These are phyloP conservation scores for Lasiosphaeria ovina DNA, from an alignment of 495 filamentous ascomycete genomes.

Conservation along the genomic window DNA sequence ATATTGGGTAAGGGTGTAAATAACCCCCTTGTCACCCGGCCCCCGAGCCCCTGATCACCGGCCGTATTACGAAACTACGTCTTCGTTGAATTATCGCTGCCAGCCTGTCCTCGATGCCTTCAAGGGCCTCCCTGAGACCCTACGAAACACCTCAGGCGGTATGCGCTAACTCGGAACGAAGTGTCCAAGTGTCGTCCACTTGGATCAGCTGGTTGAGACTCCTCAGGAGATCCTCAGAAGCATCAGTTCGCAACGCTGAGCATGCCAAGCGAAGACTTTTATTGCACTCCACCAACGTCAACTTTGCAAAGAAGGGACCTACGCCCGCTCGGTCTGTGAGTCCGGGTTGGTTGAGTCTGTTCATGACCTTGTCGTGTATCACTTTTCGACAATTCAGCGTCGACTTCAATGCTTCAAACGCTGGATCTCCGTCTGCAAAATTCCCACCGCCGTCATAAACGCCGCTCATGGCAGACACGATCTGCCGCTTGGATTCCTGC, in stretches of 20 bases:
- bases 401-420: background rate
- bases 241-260: background rate
- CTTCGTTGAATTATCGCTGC: too few relatives aligned
- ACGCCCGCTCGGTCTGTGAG: slow-evolving; percentile 1
- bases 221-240: background rate
- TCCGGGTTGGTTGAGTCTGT: background rate
- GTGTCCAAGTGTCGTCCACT: background rate
- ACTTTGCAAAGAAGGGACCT: slow-evolving; percentile 1
- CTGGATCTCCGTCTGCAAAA: background rate
- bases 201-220: background rate
- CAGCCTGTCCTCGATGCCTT: too few relatives aligned
- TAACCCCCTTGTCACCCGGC: too few relatives aligned
- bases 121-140: too few relatives aligned
- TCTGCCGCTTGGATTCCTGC: background rate
- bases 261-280: background rate
- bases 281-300: background rate
- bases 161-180: too few relatives aligned
- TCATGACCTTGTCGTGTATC: background rate
- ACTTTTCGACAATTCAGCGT: background rate
- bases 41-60: too few relatives aligned
- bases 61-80: too few relatives aligned
- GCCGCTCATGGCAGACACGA: background rate
- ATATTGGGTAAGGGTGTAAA: too few relatives aligned
- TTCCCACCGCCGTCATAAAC: background rate
- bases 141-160: too few relatives aligned